Base-by-base conservation (phyloP, 2,329 filamentous ascomycete species). In the Verticillium tricorpus region DNA sequence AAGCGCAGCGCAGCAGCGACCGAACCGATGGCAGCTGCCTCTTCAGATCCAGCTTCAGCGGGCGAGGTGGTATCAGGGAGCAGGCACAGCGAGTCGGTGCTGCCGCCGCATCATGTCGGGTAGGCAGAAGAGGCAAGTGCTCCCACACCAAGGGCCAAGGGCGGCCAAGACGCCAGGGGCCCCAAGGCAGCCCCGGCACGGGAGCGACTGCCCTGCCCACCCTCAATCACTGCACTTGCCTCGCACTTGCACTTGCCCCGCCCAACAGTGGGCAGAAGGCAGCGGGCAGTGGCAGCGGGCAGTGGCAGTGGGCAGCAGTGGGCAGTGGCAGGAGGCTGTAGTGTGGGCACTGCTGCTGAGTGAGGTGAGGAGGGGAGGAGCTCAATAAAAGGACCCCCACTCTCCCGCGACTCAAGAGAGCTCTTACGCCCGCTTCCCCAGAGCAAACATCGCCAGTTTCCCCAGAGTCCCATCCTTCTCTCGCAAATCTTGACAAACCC, bases 301-400 rank as follows among this genome's bases (percentile, higher is more conserved):
- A 11, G 37, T 39, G 17, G 9, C 12, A 45, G 25, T 25, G 25
- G 5, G 25, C 25, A 25, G 37, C 14, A 4, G 2, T 14, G 12
- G 35, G 35, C 3, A 7, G 35, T 39, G 17, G 8, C 11, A 40
- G n/a, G n/a, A n/a, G n/a, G n/a, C n/a, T n/a, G n/a, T n/a, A n/a
- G n/a, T n/a, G 25, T 25, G 25, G 25, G 25, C 25, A 25, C 25
- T 25, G 25, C 54, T n/a, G 54, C 28, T 28, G 28, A 28, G 28
- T 28, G 28, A 28, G 28, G 5, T 28, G 28, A 32, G 17, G 17
- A n/a, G 31, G 25, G 31, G 35, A 31, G 19, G 55, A 15, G 25
- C 54, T 34, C 31, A 34, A 56, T 31, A 56, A 28, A 59, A 60
- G 34, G 58, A 60, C 58, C 58, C 58, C 58, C 58, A 60, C 58